Evolutionary conservation across 192 early-diverging fungal genomes (phyloP).

Genomic region (Funneliformis geosporum): DNA sequence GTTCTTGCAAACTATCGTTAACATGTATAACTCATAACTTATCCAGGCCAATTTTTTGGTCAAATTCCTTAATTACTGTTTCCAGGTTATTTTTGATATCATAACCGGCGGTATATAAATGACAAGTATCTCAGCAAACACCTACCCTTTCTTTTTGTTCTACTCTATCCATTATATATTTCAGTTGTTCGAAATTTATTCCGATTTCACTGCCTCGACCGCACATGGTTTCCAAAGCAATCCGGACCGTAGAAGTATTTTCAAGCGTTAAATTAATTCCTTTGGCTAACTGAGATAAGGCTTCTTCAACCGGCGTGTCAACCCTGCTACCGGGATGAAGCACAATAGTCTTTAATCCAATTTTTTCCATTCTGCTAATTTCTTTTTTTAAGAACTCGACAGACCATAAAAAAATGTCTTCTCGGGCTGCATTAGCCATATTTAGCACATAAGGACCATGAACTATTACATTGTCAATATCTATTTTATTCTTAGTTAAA

Average conservation of each 20-base stretch:
- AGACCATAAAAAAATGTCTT: too few species aligned
- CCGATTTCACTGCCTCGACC: background rate
- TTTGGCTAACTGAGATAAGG: too few species aligned
- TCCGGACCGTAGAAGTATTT: constrained; percentile 8
- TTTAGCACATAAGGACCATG: too few species aligned
- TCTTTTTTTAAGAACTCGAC: too few species aligned
- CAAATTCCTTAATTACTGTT: constrained; percentile 29
- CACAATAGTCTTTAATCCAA: too few species aligned
- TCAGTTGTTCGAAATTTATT: constrained; percentile 16
- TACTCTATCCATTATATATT: constrained; percentile 6
- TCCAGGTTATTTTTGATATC: constrained; percentile 25
- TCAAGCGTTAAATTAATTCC: too few species aligned
- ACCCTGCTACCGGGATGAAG: too few species aligned
- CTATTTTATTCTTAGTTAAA: too few species aligned
- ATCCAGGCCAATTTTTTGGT: constrained; percentile 13
- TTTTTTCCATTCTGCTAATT: too few species aligned
- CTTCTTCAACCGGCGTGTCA: too few species aligned
- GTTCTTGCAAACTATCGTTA: background rate
- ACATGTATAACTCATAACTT: constrained; percentile 27
- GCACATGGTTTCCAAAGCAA: constrained; percentile 25
- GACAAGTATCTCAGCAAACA: constrained; percentile 23
- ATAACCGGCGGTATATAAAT: constrained; percentile 24
- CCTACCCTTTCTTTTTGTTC: constrained; percentile 6
- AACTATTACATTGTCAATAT: too few species aligned
- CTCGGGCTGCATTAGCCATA: too few species aligned